Base-by-base conservation (phyloP, 1,139 yeast genomes). In the Pichia sp. region DNA sequence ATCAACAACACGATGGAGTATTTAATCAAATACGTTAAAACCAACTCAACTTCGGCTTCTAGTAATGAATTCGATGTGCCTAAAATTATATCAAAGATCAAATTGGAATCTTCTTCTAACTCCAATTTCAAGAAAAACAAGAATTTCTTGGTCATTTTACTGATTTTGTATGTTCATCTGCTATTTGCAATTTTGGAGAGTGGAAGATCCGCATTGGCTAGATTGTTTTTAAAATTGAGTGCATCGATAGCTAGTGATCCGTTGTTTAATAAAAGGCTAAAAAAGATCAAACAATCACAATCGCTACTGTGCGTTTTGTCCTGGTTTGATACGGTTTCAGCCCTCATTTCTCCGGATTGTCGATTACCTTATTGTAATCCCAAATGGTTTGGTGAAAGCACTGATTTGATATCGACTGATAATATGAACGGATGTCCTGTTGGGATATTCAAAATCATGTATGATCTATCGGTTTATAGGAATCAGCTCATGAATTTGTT, bases 341-440 rank as follows among this genome's bases (percentile, higher is more conserved):
- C 80, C 1, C 61, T 75, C n/a, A 73, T 71, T 1, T 71, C 79
- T 1, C 75, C 79, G 0, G 80, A 75, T 56, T 73, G 73, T 49
- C 58, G 81, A 27, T 51, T 71, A 29, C 80, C 81, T 0, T 73
- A 61, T 50, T 73, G 78, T 56, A 67, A 65, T 29, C 72, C 73
- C 2, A 66, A 60, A 33, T 75, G 79, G 78, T 75, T 72, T 53
- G 79, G 79, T 2, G 60, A 67, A 3, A 62, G 62, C 36, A 53
- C 57, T 26, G 70, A 67, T 39, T 53, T 56, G 4, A 64, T 72
- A 8, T 72, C 79, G 6, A 73, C 79, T 0, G 66, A 72, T 5
- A 67, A 65, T 44, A 66, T 75, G 69, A 73, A 73, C 72, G 81
- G 80, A 0, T 75, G 81, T 51, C 80, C 81, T 0, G 78, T 77